Base-by-base conservation (phyloP, 805 yeast genomes). In the Suhomyces kilbournensis region DNA sequence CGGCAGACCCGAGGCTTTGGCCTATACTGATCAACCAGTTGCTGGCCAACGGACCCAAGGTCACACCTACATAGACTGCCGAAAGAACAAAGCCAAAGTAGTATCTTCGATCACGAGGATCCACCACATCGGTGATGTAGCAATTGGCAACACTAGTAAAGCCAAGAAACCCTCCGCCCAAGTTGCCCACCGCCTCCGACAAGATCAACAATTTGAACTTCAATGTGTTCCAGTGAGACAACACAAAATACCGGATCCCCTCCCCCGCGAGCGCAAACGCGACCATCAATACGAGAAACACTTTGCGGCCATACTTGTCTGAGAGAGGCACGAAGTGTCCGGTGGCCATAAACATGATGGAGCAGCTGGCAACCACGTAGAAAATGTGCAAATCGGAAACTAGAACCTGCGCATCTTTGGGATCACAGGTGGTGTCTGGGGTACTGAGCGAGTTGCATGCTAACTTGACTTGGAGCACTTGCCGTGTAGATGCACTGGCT, bases 41-140 rank as follows among this genome's bases (percentile, higher is more conserved):
- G 2, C 89, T 84, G 1, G 79, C 49, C 38, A 84, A 55, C 0
- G 96, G 94, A 1, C 93, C 94, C 7, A 78, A 10, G 1, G 86
- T 85, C 57, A 83, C 60, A 0, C 91, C 88, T 3, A 78, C 72
- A 60, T 80, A 85, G 47, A 86, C 67, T 15, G 80, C 67, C 9
- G 92, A 88, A 63, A 79, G 72, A 23, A 80, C 70, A 26, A 82
- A 69, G 10, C 92, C 89, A 57, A 88, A 71, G 19, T 78, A 73
- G 49, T 79, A 76, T 22, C 82, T 78, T 55, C 96, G 71, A 51
- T 80, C 75, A 32, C 73, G 76, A 0, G 88, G 79, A 19, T 83
- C 85, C 6, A 84, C 84, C 39, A 89, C 82, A 69, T 90, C 97
- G 3, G 90, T 75, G 15, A 88, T 76, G 62, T 89, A 90, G 54